phyloP scores from a whole-genome alignment of 2,329 filamentous ascomycete species.

The Mycosphaerelloides madeirae region DNA sequence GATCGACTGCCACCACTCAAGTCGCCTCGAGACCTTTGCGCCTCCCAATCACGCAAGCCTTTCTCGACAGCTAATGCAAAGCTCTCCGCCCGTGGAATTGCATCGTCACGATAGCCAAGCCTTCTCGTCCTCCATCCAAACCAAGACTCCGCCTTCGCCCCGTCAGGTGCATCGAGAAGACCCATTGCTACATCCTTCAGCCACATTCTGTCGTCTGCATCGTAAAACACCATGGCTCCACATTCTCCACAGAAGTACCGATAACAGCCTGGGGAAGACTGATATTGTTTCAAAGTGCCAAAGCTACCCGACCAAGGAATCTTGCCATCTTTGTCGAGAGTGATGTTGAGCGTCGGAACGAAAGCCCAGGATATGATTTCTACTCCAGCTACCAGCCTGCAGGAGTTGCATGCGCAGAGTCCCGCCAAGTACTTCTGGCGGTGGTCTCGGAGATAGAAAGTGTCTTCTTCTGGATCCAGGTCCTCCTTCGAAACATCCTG shows the following conservation, averaged over 20 bases:
- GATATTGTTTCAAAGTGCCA: slow-evolving; percentile 49
- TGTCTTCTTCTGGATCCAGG: slow-evolving; percentile 42
- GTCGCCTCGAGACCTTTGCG: slow-evolving; percentile 1
- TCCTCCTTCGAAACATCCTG: slow-evolving; percentile 41
- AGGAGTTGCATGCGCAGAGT: slow-evolving; percentile 59
- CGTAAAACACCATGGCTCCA: slow-evolving; percentile 62
- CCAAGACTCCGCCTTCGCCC: slow-evolving; percentile 55
- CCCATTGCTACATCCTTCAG: slow-evolving; percentile 63
- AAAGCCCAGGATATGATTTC: slow-evolving; percentile 65
- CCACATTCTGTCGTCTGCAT: slow-evolving; percentile 48
- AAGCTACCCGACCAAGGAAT: slow-evolving; percentile 30
- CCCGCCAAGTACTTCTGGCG: slow-evolving; percentile 54
- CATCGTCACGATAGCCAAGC: slow-evolving; percentile 58
- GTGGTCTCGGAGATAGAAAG: slow-evolving; percentile 56
- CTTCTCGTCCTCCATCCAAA: slow-evolving; percentile 57
- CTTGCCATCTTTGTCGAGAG: slow-evolving; percentile 29
- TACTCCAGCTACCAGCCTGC: slow-evolving; percentile 56
- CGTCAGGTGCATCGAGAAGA: slow-evolving; percentile 45
- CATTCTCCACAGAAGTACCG: slow-evolving; percentile 61
- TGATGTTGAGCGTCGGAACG: slow-evolving; percentile 56
- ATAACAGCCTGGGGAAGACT: slow-evolving; percentile 50
- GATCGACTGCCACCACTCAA: slow-evolving; percentile 2
- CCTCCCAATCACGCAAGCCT: slow-evolving; percentile 21
- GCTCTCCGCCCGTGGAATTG: slow-evolving; percentile 22
- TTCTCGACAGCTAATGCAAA: slow-evolving; percentile 21